These are phyloP conservation scores for Claviceps sorghi DNA, from an alignment of 2,329 filamentous ascomycete species.

Conservation along the genomic window DNA sequence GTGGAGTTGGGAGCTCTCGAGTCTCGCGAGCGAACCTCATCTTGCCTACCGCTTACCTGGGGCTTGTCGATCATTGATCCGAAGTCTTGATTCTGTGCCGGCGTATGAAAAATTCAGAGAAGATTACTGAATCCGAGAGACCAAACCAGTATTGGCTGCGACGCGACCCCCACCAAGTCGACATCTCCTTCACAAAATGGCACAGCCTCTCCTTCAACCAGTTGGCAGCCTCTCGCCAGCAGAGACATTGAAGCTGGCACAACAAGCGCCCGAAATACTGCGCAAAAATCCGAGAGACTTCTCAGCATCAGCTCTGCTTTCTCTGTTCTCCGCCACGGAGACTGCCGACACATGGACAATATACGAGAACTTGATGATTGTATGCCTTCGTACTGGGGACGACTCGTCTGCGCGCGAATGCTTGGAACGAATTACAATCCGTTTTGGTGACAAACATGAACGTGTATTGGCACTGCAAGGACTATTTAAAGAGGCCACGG, in stretches of 20 bases:
- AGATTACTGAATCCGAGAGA: background rate
- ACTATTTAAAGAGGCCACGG: conserved; percentile 70
- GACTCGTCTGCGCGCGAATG: conserved; percentile 62
- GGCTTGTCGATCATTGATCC: background rate
- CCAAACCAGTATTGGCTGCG: background rate
- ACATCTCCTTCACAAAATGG: conserved; percentile 21
- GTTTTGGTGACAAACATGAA: conserved; percentile 77
- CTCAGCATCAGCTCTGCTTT: conserved; percentile 37
- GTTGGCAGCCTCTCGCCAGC: conserved; percentile 41
- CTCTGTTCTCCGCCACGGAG: conserved; percentile 46
- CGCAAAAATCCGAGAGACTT: conserved; percentile 37
- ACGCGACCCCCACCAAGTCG: background rate
- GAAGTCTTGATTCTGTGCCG: background rate
- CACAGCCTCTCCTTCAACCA: conserved; percentile 39
- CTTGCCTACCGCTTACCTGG: background rate
- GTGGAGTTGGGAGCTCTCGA: background rate
- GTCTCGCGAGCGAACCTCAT: background rate
- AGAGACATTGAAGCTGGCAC: conserved; percentile 42
- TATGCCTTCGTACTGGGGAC: conserved; percentile 73
- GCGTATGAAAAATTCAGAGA: background rate
- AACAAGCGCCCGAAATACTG: conserved; percentile 44
- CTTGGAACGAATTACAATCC: conserved; percentile 57
- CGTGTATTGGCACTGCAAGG: conserved; percentile 72
- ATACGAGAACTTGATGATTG: conserved; percentile 75
- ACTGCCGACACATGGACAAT: conserved; percentile 68